Evolutionary conservation across 2,329 filamentous ascomycete genomes (phyloP), one percentile per base, ranked within the genome.

Genomic region (Coleophoma cylindrospora): DNA sequence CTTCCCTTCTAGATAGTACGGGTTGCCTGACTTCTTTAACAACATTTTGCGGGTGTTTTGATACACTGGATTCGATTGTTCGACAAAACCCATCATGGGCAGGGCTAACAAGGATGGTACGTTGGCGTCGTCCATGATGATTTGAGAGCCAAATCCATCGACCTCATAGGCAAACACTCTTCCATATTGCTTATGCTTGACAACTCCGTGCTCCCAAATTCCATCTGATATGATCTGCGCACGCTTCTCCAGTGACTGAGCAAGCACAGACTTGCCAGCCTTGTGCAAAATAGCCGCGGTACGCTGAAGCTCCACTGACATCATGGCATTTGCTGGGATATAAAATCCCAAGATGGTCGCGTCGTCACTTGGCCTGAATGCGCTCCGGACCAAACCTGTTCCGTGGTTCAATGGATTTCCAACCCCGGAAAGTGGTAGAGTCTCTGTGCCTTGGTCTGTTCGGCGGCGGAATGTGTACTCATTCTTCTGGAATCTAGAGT

Each of bases 311-410:
- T 99, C 91, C 1, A 92, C 88, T 2, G 90, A 85, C 78, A 99
- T 96, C 85, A 95, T 92, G 21, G 94, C 94, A 64, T 99, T 99
- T 36, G 89, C 86, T 0, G 94, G 94, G 58, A 99, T 95, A 66
- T 96, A 89, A 74, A 90, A 99, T 41, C 91, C 91, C 3, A 99
- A 75, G 36, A 94, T 96, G 0, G 91, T 95, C 3, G 94, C 90
- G 66, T 99, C 94, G 61, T 99, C 94, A 56, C 89, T 95, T 4
- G 94, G 94, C 1, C 94, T 81, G 71, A 99, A 99, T 0, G 94
- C 92, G 38, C 89, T 95, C 51, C 94, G 83, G 44, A 97, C 79
- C 1, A 99, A 79, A 0, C 90, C 91, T 0, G 94, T 96, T 15
- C 84, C 89, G 57, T 75, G 78, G 59, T 89, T 91, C 14, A 99